Base-by-base conservation (phyloP, 306 rosid species). In the Casuarina glauca region DNA sequence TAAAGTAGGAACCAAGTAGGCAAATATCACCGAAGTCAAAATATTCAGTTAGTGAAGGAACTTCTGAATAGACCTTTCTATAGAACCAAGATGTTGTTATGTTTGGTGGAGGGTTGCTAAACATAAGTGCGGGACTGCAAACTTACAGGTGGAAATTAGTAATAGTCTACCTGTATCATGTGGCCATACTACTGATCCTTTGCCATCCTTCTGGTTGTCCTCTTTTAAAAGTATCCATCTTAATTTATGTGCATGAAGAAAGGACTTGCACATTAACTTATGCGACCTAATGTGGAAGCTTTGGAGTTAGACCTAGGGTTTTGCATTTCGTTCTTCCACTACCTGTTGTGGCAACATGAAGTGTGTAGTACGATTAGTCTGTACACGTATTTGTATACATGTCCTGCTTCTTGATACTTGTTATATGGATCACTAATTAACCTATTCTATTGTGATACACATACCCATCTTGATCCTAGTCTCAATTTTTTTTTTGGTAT, bases 401-500 rank as follows among this genome's bases (percentile, higher is more conserved):
- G 3, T 58, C 39, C 64, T 58, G 2, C 38, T 58, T 9, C 64
- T 20, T 16, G 9, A 39, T 20, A 58, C 13, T 10, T 58, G 38
- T 26, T 26, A 26, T 20, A 26, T 26, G 2, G 39, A 58, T 1
- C 15, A 9, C 36, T 2, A 58, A 26, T 58, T 4, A 58, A 13
- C 38, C 3, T 4, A 58, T 58, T 58, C 8, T 3, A 35, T 0
- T 11, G 13, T 20, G 38, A 3, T 2, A 9, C 26, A 17, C 35
- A 17, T 13, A 48, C 51, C 51, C 49, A 3, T 17, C 13, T 17
- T 12, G 20, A 66, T 66, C 46, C 50, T 17, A 10, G 42, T 66
- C 35, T 42, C 50, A 66, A 66, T 16, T 66, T 4, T 16, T 41
- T 66, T 5, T 41, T 66, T 82, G 83, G 17, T 20, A 17, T 89